phyloP scores from a whole-genome alignment of 2,329 filamentous ascomycete species.

The Epichloe scottii region DNA sequence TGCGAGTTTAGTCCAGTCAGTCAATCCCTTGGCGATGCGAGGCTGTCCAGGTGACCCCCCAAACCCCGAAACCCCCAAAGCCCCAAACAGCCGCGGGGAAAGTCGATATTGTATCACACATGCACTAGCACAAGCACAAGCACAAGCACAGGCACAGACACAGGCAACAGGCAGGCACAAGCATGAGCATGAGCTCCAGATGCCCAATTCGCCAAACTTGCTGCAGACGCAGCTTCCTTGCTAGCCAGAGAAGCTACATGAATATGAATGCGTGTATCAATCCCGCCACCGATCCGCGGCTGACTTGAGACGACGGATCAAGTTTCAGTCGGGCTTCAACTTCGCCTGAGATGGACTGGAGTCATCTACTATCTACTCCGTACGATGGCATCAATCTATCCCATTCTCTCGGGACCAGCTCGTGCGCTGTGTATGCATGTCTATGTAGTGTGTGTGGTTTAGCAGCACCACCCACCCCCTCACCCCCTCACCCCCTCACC shows the following conservation, averaged over 20 bases:
- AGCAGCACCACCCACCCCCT: not conserved
- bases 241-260: not conserved
- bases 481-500: no score
- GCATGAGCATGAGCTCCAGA: not conserved
- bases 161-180: no score
- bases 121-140: not conserved
- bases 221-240: not conserved
- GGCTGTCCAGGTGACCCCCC: no score
- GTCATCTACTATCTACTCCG: not conserved
- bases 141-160: no score
- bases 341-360: not conserved
- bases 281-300: slow-evolving; percentile 1
- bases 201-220: not conserved
- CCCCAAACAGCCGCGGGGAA: not conserved
- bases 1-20: no score
- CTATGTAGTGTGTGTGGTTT: not conserved
- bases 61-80: no score
- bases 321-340: not conserved
- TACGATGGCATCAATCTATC: not conserved
- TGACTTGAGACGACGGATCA: not conserved
- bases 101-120: not conserved
- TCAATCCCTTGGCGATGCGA: no score
- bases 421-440: slow-evolving; percentile 3
- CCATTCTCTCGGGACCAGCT: slow-evolving; percentile 9
- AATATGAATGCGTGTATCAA: not conserved